Evolutionary conservation across 108 stramenopile species (phyloP).

Genomic region (Schizochytrium sp.): DNA sequence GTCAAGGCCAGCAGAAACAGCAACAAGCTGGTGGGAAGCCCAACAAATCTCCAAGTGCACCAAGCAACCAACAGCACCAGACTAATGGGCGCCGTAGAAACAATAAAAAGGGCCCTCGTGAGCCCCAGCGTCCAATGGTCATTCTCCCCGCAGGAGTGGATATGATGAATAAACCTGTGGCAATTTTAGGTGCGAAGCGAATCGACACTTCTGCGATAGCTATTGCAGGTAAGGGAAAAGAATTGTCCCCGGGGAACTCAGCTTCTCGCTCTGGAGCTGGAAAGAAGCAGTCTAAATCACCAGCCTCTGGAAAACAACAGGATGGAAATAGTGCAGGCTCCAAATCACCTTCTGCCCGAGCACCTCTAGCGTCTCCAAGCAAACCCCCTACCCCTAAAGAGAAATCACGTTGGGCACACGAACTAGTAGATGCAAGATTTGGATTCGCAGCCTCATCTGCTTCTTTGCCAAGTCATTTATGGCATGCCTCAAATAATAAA

Average conservation of each 20-base stretch:
- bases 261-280: too few relatives aligned
- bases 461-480: neutral
- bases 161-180: neutral
- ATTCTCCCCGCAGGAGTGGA: neutral
- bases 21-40: neutral
- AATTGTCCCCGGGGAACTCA: too few relatives aligned
- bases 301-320: too few relatives aligned
- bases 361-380: neutral
- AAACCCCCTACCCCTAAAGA: neutral
- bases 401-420: neutral
- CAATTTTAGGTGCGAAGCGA: neutral
- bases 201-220: too few relatives aligned
- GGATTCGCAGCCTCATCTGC: neutral
- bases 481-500: neutral
- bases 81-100: neutral
- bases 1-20: neutral
- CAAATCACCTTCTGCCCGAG: too few relatives aligned
- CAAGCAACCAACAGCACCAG: neutral
- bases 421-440: neutral
- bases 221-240: too few relatives aligned
- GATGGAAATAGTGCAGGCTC: too few relatives aligned
- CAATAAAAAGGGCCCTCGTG: neutral
- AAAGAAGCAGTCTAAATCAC: too few relatives aligned
- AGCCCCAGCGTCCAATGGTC: slow-evolving; percentile 1
- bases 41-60: neutral